phyloP scores from a whole-genome alignment of 2,329 filamentous ascomycete genomes.

The Zymoseptoria crescenta region DNA sequence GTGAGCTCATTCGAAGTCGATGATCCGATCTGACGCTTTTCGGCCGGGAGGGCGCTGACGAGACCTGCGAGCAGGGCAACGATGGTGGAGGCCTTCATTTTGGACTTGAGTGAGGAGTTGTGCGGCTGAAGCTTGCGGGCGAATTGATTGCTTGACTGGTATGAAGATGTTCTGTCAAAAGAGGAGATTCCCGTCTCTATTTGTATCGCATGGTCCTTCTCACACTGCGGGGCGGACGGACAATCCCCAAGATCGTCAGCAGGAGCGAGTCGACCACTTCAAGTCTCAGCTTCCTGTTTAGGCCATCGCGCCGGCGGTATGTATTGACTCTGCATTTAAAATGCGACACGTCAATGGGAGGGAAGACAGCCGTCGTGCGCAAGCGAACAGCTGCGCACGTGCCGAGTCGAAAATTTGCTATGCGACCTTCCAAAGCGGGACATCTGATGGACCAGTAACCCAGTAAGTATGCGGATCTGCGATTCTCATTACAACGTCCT shows the following conservation, averaged over 20 bases:
- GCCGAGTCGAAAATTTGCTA: neutral
- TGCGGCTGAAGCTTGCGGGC: neutral
- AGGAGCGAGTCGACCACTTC: neutral
- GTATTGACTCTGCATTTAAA: neutral
- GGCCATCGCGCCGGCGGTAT: neutral
- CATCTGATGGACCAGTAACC: neutral
- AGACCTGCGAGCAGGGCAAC: neutral
- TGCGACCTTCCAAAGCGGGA: neutral
- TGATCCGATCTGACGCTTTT: neutral
- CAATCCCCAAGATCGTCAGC: neutral
- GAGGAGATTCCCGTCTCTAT: neutral
- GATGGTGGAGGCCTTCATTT: neutral
- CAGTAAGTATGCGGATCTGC: neutral
- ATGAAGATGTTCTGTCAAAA: neutral
- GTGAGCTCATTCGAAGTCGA: constrained; percentile 18
- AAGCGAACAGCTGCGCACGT: neutral
- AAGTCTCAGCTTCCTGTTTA: neutral
- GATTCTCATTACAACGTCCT: neutral
- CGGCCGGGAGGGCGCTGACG: neutral
- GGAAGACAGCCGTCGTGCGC: neutral
- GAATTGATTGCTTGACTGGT: neutral
- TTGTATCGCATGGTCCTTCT: neutral
- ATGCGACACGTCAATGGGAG: neutral
- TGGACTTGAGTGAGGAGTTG: neutral
- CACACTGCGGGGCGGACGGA: neutral